Evolutionary conservation across 1,284 basidiomycete genomes (phyloP).

Genomic region (Austroboletus novae-zelandiae): DNA sequence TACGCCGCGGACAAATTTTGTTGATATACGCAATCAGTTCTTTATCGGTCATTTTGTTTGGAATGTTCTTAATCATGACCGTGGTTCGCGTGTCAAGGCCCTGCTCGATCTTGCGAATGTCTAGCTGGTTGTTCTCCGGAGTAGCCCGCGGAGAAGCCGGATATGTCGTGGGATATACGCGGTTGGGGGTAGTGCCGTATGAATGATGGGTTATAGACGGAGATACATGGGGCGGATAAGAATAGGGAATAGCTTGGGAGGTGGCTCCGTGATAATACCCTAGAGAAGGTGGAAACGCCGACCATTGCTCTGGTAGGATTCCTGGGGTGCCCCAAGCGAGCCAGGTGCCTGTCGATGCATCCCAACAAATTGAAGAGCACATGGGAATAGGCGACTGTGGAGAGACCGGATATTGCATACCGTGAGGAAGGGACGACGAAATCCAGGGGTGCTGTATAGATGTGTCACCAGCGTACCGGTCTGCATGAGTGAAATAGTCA

Average conservation of each 20-base stretch:
- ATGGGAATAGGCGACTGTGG: constrained; percentile 30
- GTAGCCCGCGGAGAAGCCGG: constrained; percentile 28
- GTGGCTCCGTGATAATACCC: constrained; percentile 30
- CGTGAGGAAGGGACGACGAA: constrained; percentile 27
- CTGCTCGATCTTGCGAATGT: constrained; percentile 66
- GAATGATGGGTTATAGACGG: constrained; percentile 22
- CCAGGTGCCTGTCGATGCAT: constrained; percentile 28
- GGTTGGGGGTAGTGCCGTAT: constrained; percentile 19
- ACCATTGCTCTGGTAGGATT: constrained; percentile 29
- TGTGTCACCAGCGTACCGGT: constrained; percentile 22
- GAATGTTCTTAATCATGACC: constrained; percentile 87
- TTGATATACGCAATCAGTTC: constrained; percentile 70
- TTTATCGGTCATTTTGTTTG: constrained; percentile 82
- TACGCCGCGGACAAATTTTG: constrained; percentile 62
- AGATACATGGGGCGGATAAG: constrained; percentile 28
- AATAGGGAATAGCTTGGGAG: constrained; percentile 24
- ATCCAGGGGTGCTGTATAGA: constrained; percentile 29
- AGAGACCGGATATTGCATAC: constrained; percentile 29
- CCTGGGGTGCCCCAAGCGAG: constrained; percentile 30
- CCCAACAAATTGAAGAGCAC: constrained; percentile 32
- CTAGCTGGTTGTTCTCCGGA: constrained; percentile 65
- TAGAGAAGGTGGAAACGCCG: constrained; percentile 25
- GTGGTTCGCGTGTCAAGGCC: constrained; percentile 81
- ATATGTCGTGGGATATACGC: constrained; percentile 25
- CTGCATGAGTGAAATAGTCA: constrained; percentile 28